Base-by-base conservation (phyloP, 1,139 yeast species). In the Geotrichum histeridarum region DNA sequence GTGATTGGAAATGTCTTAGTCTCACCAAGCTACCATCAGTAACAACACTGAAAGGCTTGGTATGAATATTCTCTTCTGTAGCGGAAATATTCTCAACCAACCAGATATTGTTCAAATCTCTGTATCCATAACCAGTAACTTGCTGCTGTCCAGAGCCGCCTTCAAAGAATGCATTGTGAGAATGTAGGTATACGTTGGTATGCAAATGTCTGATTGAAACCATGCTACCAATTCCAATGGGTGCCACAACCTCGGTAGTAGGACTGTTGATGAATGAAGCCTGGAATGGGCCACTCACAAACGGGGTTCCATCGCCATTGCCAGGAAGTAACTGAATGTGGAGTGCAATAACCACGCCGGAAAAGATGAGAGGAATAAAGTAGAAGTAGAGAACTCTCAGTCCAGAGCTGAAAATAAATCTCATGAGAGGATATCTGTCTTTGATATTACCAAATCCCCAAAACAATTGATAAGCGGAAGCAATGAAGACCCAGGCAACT, bases 131-230 rank as follows among this genome's bases (percentile, higher is more conserved):
- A 38, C 84, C 71, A 0, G 91, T 78, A 7, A 86, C 91, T 66
- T 85, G 87, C 65, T 86, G 93, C 59, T 82, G 80, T 0, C 70
- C 65, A 0, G 88, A 75, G 0, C 86, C 87, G 0, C 76, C 67
- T 39, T 73, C 74, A 64, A 83, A 86, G 2, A 67, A 69, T 56
- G 67, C 70, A 43, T 77, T 71, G 63, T 85, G 88, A 0, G 95
- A 84, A 63, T 86, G 90, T 54, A 88, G 71, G 64, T 85, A 87
- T 1, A 78, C 78, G 42, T 85, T 86, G 33, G 84, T 68, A 1
- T 75, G 73, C n/a, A 70, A 63, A 67, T 87, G 94, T 60, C 88
- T 80, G 14, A 88, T 61, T 12, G 88, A 82, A 15, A 88, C 75
- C 0, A 81, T 74, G 51, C 88, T 79, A 2, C 94, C 95, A 66